Base-by-base conservation (phyloP, 2,329 filamentous ascomycete species). In the Ophiostoma perfectum region DNA sequence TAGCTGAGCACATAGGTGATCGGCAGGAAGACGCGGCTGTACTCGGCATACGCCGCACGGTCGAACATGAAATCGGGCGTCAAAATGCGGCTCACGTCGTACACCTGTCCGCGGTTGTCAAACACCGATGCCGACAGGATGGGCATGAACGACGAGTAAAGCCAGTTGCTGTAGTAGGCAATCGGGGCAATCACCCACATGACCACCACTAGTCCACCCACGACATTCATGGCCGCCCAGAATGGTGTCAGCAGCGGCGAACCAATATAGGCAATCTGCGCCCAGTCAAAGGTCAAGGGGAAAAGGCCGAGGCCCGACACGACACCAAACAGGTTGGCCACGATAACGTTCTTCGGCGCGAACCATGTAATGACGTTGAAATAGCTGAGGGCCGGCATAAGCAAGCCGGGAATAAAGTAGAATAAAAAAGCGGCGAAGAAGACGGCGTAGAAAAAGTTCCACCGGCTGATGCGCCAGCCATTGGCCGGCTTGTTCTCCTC, bases 321-420 rank as follows among this genome's bases (percentile, higher is more conserved):
- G 16, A 94, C 90, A 16, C 92, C 92, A 75, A 96, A 96, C 72
- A 96, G 80, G 76, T 96, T 96, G 42, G 92, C 90, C 62, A 96
- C 81, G 3, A 96, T 87, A n/a, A 95, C 90, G 73, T 90, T 96
- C 72, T 92, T 88, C 0, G 92, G 92, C 2, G 90, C 90, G 76
- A 93, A 91, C 92, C 91, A 96, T 14, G 92, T 96, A 69, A 96
- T 82, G 71, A 94, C 89, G 76, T 88, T 96, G 81, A 96, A 96
- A 78, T 94, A 95, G 78, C 90, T 94, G 73, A 96, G 81, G 0
- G 91, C 92, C 6, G 91, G 91, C 81, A 95, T 89, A 64, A 96
- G 80, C 12, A 96, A 82, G 4, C 92, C 92, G 0, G 92, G 92
- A 1, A 96, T 80, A 76, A 95, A 95, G 78, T 96, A 96, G 79